Evolutionary conservation across 2,329 filamentous ascomycete species (phyloP), one percentile per base, ranked within the genome.

Genomic region (Rhynchosporium secalis): DNA sequence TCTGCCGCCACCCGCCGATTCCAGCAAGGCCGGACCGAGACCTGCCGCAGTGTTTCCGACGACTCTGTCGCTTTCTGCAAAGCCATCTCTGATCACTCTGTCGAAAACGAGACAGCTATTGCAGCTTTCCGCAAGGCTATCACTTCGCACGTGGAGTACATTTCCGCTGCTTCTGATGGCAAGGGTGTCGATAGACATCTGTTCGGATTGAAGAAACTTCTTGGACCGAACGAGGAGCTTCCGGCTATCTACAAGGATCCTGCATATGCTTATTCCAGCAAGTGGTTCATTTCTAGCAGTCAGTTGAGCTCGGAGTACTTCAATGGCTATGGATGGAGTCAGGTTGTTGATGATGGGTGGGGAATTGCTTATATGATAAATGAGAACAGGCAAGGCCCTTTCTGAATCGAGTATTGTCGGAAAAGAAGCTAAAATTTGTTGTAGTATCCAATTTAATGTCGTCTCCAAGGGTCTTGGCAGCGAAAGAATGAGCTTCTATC

Each of bases 341-440:
- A 99, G 80, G 95, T 99, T 58, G 90, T 98, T 60, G 93, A 98
- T 73, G 91, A 89, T 64, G 95, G 95, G 36, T 99, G 95, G 78
- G 95, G 95, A 68, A 96, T 99, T 74, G 95, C 95, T 45, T 99
- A 99, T 76, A 99, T 99, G 95, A 98, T 99, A 76, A 99, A 99
- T 75, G 94, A 98, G 83, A 96, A 97, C 78, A 93, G 86, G 89
- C 91, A 75, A 76, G 80, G 73, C 26, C 47, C 5, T 31, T 31
- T 29, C 12, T 26, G 15, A 3, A 9, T n/a, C 9, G 12, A 28
- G 51, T 20, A 57, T 36, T 2, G 20, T 38, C 29, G 8, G 9
- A 33, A 4, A 48, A 48, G 36, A 12, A 59, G 20, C 72, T 76
- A 69, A 75, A 36, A 2, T 40, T 9, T 15, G 12, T 10, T 60